These are phyloP conservation scores for Pleurotus citrinopileatus DNA, from an alignment of 768 basidiomycete genomes.

Conservation along the genomic window DNA sequence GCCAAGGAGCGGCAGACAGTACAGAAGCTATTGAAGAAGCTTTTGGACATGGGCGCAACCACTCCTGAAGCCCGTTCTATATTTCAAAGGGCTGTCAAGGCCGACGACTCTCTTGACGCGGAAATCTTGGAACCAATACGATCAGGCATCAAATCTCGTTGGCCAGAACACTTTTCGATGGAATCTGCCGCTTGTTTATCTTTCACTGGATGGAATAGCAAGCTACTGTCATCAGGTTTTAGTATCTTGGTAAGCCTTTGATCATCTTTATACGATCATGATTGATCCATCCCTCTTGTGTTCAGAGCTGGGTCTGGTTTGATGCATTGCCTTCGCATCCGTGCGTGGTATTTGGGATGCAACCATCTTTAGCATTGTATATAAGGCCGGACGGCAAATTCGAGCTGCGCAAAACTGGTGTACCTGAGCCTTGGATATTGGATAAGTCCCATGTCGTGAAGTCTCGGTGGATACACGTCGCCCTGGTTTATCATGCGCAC, in stretches of 20 bases:
- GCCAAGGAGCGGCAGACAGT: conserved; percentile 54
- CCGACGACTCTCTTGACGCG: conserved; percentile 49
- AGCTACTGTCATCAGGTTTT: conserved; percentile 62
- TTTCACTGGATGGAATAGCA: conserved; percentile 43
- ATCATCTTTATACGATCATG: not conserved
- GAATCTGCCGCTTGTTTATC: conserved; percentile 52
- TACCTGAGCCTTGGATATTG: conserved; percentile 38
- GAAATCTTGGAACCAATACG: conserved; percentile 73
- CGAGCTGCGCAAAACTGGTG: conserved; percentile 40
- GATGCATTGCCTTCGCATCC: conserved; percentile 32
- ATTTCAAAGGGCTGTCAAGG: conserved; percentile 53
- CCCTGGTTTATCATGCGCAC: conserved; percentile 64
- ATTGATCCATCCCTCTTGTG: no score
- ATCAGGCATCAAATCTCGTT: conserved; percentile 67
- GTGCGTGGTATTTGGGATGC: conserved; percentile 36
- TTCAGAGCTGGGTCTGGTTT: conserved; percentile 49
- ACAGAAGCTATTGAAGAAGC: conserved; percentile 60
- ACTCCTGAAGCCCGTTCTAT: conserved; percentile 62
- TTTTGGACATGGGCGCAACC: conserved; percentile 74
- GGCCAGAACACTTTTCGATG: conserved; percentile 78
- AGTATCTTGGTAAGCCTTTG: conserved; percentile 60
- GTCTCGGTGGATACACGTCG: conserved; percentile 70
- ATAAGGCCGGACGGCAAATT: conserved; percentile 58
- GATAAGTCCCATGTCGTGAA: conserved; percentile 45
- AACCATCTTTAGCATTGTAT: conserved; percentile 37